phyloP scores from a whole-genome alignment of 2,329 filamentous ascomycete species.

The Neodidymelliopsis sp. region DNA sequence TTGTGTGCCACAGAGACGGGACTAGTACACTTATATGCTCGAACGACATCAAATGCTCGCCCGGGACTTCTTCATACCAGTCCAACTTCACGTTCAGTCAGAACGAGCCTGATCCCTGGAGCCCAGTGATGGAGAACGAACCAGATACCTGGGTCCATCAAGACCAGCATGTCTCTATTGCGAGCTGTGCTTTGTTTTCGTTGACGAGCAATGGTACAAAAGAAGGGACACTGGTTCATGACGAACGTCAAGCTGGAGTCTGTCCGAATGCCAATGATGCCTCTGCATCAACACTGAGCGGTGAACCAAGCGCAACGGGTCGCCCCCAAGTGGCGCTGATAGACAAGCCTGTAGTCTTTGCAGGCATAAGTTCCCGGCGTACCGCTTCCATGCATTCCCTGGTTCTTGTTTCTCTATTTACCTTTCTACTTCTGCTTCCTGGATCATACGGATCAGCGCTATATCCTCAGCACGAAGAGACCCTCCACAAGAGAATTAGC shows the following conservation, averaged over 20 bases:
- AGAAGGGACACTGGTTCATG: constrained; percentile 25
- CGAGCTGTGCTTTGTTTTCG: constrained; percentile 25
- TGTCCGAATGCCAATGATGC: not conserved
- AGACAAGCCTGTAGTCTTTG: not conserved
- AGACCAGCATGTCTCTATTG: constrained; percentile 25
- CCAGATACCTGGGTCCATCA: constrained; percentile 26
- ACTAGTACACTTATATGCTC: constrained; percentile 26
- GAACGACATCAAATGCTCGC: constrained; percentile 28
- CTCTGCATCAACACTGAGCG: not conserved
- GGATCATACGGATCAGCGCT: not conserved
- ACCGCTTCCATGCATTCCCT: not conserved
- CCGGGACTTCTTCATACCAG: constrained; percentile 22
- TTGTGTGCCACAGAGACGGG: constrained; percentile 28
- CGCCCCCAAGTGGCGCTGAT: not conserved
- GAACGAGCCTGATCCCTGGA: constrained; percentile 29
- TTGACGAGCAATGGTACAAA: constrained; percentile 33
- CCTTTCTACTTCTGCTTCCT: not conserved
- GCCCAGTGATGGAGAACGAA: constrained; percentile 21
- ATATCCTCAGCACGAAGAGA: not conserved
- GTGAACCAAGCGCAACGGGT: not conserved
- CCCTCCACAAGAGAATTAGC: too few relatives aligned
- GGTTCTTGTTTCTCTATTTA: not conserved
- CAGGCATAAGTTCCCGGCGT: not conserved
- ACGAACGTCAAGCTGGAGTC: constrained; percentile 9
- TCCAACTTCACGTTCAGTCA: constrained; percentile 37